Percentiles rank a stretch among this genome's conserved stretches.
phyloP scores from a whole-genome alignment of 768 basidiomycete species.

The Mrakia frigida region DNA sequence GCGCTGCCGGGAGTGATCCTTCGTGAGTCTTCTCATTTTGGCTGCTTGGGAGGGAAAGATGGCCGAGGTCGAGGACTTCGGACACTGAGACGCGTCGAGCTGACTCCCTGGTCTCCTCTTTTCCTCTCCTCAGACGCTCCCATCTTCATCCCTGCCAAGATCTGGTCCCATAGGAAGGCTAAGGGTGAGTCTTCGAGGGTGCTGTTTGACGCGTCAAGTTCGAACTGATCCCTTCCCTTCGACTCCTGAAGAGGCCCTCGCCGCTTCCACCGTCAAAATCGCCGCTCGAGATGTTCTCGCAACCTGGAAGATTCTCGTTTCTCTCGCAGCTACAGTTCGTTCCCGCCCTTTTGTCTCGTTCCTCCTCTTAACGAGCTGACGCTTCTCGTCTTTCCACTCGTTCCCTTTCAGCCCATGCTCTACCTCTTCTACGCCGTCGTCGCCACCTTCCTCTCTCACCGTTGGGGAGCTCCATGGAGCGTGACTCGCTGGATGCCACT shows the following conservation, averaged over 20 bases:
- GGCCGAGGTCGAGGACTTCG: background rate
- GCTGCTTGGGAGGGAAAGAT: background rate
- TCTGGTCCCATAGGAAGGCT: constrained; percentile 78
- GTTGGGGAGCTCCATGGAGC: constrained; percentile 57
- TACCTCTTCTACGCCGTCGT: constrained; percentile 77
- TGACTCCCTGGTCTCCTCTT: background rate
- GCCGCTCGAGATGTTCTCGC: constrained; percentile 94
- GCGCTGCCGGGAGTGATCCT: constrained; percentile 85
- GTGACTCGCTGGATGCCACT: constrained; percentile 73
- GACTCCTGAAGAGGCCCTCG: constrained; percentile 70
- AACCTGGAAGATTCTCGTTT: constrained; percentile 95
- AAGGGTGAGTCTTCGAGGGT: constrained; percentile 68
- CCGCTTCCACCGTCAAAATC: constrained; percentile 89
- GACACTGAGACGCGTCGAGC: background rate
- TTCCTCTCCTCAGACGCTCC: constrained; percentile 56
- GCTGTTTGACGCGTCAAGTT: no score
- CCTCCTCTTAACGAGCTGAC: no score
- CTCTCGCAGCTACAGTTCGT: constrained; percentile 64
- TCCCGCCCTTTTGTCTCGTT: background rate
- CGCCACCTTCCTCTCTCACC: constrained; percentile 66
- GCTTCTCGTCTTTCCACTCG: background rate
- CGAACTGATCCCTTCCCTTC: background rate
- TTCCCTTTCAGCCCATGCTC: constrained; percentile 55
- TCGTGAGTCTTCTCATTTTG: constrained; percentile 39
- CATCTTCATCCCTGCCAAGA: constrained; percentile 81